Conservation (phyloP, 768 basidiomycete genomes). For the Macrolepiota albuminosa region DNA sequence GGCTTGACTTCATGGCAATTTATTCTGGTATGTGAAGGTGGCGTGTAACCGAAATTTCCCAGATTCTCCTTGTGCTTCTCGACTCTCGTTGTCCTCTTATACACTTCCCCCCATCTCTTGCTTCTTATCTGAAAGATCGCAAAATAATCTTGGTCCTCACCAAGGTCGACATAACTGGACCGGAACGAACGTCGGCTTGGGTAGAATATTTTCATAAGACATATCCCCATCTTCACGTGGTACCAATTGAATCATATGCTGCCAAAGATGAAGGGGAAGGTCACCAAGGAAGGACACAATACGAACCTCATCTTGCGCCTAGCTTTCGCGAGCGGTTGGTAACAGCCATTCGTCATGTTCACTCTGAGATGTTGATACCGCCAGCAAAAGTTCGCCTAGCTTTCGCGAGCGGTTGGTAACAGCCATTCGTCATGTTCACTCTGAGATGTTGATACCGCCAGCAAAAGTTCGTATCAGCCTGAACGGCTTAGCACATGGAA, state of each 20-base stretch:
- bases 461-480: constrained; percentile 42
- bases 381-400: constrained; percentile 63
- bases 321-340: constrained; percentile 63
- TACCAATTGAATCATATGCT: constrained; percentile 76
- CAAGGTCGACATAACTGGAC: constrained; percentile 83
- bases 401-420: constrained; percentile 63
- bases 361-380: constrained; percentile 62
- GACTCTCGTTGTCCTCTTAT: constrained; percentile 88
- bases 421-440: constrained; percentile 62
- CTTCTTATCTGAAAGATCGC: constrained; percentile 50
- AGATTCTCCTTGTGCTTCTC: constrained; percentile 82
- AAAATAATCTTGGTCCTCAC: constrained; percentile 75
- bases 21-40: constrained; percentile 46
- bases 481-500: constrained; percentile 57
- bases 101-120: constrained; percentile 80
- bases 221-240: constrained; percentile 55
- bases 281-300: constrained; percentile 43
- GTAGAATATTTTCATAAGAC: constrained; percentile 46
- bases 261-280: constrained; percentile 36
- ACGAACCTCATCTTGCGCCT: constrained; percentile 66
- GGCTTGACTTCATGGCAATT: constrained; percentile 5
- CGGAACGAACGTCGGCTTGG: constrained; percentile 62
- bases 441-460: constrained; percentile 65
- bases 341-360: constrained; percentile 56
- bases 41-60: constrained; percentile 89